phyloP scores from a whole-genome alignment of 768 basidiomycete genomes.

The Phylloporus scabripes region DNA sequence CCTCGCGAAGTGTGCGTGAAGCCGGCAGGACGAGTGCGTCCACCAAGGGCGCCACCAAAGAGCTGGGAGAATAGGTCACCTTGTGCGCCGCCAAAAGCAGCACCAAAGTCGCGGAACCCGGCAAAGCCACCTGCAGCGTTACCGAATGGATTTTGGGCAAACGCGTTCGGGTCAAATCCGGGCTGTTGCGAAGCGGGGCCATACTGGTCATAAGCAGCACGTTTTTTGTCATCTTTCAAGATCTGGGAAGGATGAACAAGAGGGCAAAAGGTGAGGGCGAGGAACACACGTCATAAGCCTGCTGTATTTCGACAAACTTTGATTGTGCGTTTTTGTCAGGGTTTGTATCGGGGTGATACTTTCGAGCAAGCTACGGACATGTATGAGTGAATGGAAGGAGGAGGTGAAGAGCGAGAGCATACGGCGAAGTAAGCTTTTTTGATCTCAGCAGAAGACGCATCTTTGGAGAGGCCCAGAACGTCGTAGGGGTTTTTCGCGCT shows the following conservation, averaged over 20 bases:
- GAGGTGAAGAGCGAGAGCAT: constrained; percentile 27
- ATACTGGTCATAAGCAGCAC: constrained; percentile 85
- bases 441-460: constrained; percentile 81
- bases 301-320: constrained; percentile 94
- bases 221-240: constrained; percentile 92
- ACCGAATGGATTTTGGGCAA: constrained; percentile 50
- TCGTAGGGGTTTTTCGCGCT: constrained; percentile 82
- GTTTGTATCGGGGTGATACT: constrained; percentile 97
- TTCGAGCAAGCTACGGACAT: constrained; percentile 79
- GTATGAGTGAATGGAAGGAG: constrained; percentile 13
- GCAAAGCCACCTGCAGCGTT: constrained; percentile 54
- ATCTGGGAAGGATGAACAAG: constrained; percentile 45
- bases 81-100: constrained; percentile 48
- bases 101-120: constrained; percentile 67
- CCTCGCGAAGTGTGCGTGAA: constrained; percentile 50
- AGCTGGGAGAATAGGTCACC: constrained; percentile 82
- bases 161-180: constrained; percentile 90
- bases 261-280: constrained; percentile 11
- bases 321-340: constrained; percentile 86
- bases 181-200: constrained; percentile 89
- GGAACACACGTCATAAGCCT: constrained; percentile 85
- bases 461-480: constrained; percentile 81
- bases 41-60: constrained; percentile 65
- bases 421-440: constrained; percentile 98
- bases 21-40: constrained; percentile 39